Evolutionary conservation across 106 monocot genomes (phyloP), one percentile per base, ranked within the genome.

Genomic region (Dendrobium huoshanense): DNA sequence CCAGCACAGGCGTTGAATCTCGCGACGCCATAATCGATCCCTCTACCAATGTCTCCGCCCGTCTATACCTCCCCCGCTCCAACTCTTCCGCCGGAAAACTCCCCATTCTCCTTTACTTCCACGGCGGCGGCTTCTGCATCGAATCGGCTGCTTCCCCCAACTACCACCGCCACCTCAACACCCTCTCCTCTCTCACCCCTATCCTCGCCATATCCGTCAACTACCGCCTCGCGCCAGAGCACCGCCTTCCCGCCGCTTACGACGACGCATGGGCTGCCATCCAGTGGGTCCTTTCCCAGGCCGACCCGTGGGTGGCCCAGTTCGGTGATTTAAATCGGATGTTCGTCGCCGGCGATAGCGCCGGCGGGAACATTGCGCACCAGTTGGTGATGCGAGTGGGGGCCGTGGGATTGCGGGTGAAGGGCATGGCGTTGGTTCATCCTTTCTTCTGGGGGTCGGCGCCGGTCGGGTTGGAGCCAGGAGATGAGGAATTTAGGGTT

Each of bases 51-150:
- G 22, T 91, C 82, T 82, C 86, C 9, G 90, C 77, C 17, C 88
- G 90, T 24, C 79, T 91, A 77, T 91, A 86, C 86, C 79, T 86
- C 33, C 91, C 90, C 16, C 18, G 4, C 0, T 2, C 42, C 11
- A 15, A 19, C 8, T 1, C 61, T 19, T 10, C 24, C 24, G 16
- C 0, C 10, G 47, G 73, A 0, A 75, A 79, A 80, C 79, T 91
- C 16, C 94, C 91, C 37, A 51, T 89, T 64, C 68, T 94, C 43
- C 67, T 94, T 51, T 87, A 87, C 84, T 87, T 79, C 86, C 94
- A 94, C 78, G 91, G 94, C 65, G 94, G 94, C 40, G 89, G 78
- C 7, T 91, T 89, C 81, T 81, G 84, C 85, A 40, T 87, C 81
- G 77, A 72, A 15, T 83, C 87, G 58, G 85, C 94, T 42, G 80